Percentiles rank a stretch among this genome's conserved stretches.
These are phyloP conservation scores for Tolypocladium tropicale DNA, from an alignment of 2,329 filamentous ascomycete genomes.

Conservation along the genomic window DNA sequence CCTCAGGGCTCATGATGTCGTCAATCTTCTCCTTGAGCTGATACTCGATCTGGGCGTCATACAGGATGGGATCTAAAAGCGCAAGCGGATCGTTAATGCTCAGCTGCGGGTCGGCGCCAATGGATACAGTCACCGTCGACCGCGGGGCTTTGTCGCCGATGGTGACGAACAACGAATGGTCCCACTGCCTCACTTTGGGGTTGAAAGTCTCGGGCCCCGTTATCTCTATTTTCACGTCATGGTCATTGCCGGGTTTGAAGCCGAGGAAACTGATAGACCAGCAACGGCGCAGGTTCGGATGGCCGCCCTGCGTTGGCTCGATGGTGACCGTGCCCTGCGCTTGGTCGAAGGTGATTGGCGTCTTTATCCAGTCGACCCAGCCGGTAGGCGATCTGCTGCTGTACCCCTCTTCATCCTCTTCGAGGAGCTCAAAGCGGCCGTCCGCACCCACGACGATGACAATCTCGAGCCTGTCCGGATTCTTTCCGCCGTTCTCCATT, in stretches of 20 bases:
- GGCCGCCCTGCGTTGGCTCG: neutral
- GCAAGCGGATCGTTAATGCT: constrained; percentile 6
- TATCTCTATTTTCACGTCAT: neutral
- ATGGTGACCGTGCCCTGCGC: constrained; percentile 3
- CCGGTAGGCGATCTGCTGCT: neutral
- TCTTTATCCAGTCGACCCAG: constrained; percentile 3
- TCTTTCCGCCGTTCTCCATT: constrained; percentile 35
- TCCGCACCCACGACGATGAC: constrained; percentile 36
- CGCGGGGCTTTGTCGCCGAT: constrained; percentile 5
- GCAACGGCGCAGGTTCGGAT: neutral
- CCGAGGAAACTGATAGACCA: constrained; percentile 7
- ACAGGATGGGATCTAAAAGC: constrained; percentile 7
- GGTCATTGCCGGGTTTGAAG: neutral
- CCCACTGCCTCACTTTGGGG: neutral
- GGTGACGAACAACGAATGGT: constrained; percentile 1
- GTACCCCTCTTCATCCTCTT: constrained; percentile 4
- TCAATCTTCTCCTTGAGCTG: constrained; percentile 9
- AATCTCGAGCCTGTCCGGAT: constrained; percentile 37
- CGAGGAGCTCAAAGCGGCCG: constrained; percentile 25
- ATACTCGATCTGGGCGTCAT: constrained; percentile 7
- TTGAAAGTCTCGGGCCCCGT: neutral
- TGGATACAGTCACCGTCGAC: constrained; percentile 1
- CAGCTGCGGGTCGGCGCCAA: constrained; percentile 7
- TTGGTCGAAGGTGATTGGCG: constrained; percentile 5
- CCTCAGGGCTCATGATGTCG: constrained; percentile 2